Conservation (phyloP, 1,284 basidiomycete species). For the Phaffia rhodozyma region DNA sequence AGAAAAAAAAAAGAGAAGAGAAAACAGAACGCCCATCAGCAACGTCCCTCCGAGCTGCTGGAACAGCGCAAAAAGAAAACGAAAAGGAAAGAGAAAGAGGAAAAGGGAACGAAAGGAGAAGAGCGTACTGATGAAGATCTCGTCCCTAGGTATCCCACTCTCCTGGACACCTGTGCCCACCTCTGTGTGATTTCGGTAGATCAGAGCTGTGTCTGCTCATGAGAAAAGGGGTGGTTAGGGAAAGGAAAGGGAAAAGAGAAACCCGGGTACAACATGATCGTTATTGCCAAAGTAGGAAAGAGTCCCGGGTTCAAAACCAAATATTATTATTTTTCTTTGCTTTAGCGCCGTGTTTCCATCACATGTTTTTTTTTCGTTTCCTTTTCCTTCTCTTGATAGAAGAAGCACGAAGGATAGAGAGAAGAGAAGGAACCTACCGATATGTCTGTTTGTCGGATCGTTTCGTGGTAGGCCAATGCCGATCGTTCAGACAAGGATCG, state of each 20-base stretch:
- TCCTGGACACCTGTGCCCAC: slow-evolving; percentile 46
- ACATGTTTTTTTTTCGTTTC: too few species aligned
- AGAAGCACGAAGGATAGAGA: too few species aligned
- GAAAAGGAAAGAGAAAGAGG: slow-evolving; percentile 12
- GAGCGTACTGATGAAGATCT: slow-evolving; percentile 56
- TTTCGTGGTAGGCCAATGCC: too few species aligned
- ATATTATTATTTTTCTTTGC: neutral
- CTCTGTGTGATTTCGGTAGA: slow-evolving; percentile 58
- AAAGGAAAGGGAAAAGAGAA: neutral
- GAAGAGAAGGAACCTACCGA: too few species aligned
- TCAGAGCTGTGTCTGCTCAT: slow-evolving; percentile 46
- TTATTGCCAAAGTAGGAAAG: neutral
- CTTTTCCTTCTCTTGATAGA: too few species aligned
- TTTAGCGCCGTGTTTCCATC: too few species aligned
- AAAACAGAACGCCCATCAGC: neutral
- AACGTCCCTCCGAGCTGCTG: neutral
- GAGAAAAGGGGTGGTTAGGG: too few species aligned
- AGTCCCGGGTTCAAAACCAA: neutral
- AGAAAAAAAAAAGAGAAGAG: slow-evolving; percentile 37
- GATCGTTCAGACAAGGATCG: too few species aligned
- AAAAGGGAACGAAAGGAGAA: neutral
- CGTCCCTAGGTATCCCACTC: slow-evolving; percentile 43
- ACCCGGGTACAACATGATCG: too few species aligned
- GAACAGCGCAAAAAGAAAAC: slow-evolving; percentile 19
- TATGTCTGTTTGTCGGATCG: too few species aligned